Conservation (phyloP, 2,329 filamentous ascomycete species). For the Aspergillus ochraceus region DNA sequence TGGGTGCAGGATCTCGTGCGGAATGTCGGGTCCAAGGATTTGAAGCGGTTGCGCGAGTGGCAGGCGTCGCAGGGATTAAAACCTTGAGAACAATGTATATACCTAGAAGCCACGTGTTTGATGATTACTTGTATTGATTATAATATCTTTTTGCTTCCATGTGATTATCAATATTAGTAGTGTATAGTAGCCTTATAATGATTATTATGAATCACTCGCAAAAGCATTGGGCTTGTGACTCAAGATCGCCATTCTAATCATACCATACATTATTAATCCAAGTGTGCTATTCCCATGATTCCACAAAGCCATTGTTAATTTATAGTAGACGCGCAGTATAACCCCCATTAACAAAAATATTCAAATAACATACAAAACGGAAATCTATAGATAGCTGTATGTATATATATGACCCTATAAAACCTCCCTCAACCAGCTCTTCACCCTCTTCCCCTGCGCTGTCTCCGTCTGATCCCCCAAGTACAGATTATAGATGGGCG, state of each 20-base stretch:
- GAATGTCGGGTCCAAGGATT: slow-evolving; percentile 22
- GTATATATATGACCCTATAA: slow-evolving; percentile 9
- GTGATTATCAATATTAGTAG: neutral
- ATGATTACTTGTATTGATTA: neutral
- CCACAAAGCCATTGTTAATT: too few relatives aligned
- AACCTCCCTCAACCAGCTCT: slow-evolving; percentile 33
- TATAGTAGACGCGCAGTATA: too few relatives aligned
- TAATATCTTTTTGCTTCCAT: neutral
- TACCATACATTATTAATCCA: too few relatives aligned
- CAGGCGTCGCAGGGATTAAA: neutral
- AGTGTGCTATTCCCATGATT: too few relatives aligned
- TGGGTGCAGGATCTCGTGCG: slow-evolving; percentile 50
- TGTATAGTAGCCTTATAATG: neutral
- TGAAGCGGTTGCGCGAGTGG: slow-evolving; percentile 24
- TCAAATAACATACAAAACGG: too few relatives aligned
- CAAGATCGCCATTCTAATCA: too few relatives aligned
- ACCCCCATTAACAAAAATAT: too few relatives aligned
- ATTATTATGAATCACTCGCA: too few relatives aligned
- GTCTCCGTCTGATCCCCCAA: slow-evolving; percentile 38
- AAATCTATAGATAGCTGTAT: neutral
- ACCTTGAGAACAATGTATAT: neutral
- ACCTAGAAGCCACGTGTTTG: neutral
- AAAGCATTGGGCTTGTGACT: neutral
- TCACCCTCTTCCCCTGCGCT: slow-evolving; percentile 41
- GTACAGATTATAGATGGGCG: slow-evolving; percentile 42